Base-by-base conservation (phyloP, 768 basidiomycete species). In the Porphyrellus cyaneotinctus region DNA sequence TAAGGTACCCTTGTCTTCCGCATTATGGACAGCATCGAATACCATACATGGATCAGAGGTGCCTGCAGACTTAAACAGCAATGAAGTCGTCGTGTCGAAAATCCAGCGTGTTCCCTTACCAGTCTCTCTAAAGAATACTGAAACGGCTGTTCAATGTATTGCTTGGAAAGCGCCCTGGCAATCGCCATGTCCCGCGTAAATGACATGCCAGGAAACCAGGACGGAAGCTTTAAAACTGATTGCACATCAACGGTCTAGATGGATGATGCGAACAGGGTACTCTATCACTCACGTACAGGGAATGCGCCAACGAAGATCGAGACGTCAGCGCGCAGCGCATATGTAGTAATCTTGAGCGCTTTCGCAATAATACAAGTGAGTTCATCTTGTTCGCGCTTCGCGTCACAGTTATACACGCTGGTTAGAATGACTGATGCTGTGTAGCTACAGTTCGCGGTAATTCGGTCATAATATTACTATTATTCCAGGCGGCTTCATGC, bases 191-290 rank as follows among this genome's bases (percentile, higher is more conserved):
- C 57, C 12, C 33, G 51, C 42, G 56, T 63, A 43, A 63, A 65
- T 5, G 54, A 53, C 62, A 64, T 64, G 13, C 57, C 57, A 56
- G 59, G 62, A 28, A 64, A 32, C 62, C 62, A 63, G 13, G 59
- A 62, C 10, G 63, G 60, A 39, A 64, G 52, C 24, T 51, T 48
- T 26, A 65, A 32, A 22, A 65, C 63, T 63, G 33, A 26, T 33
- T 10, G 11, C 9, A 8, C 8, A n/a, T 30, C 26, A 12, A 46
- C 11, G 35, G 8, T 52, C 22, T 4, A 33, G 23, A 41, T 7
- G n/a, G 22, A 13, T 9, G 13, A 28, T 17, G 6, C 15, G 12
- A 4, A 31, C 3, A 24, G 22, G 18, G 14, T 9, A 13, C 1
- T 17, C 18, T 26, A 32, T 43, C 6, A 56, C 59, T 62, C 39